phyloP scores from a whole-genome alignment of 2,329 filamentous ascomycete species.

The Penicillium sp. region DNA sequence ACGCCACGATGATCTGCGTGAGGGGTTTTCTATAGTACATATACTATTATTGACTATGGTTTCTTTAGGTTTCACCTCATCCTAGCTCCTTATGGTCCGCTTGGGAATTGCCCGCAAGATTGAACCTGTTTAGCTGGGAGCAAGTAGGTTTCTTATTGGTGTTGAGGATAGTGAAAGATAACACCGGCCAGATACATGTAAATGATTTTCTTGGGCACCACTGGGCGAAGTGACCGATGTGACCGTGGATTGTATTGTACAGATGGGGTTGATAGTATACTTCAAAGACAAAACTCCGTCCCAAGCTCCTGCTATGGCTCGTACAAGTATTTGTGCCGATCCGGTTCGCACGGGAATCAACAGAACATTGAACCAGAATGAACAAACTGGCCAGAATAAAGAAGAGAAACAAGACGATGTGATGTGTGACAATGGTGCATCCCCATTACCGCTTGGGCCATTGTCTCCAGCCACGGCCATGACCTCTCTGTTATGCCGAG shows the following conservation, averaged over 20 bases:
- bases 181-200: conserved; percentile 1
- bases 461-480: conserved; percentile 73
- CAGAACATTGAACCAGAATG: conserved; percentile 7
- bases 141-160: background rate
- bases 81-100: background rate
- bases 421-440: conserved; percentile 1
- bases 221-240: conserved; percentile 11
- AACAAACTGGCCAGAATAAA: conserved; percentile 14
- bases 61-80: background rate
- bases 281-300: conserved; percentile 23
- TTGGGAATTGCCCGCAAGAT: too few relatives aligned
- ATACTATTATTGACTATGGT: background rate
- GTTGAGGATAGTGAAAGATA: background rate
- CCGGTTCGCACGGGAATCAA: conserved; percentile 4
- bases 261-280: conserved; percentile 20
- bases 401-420: conserved; percentile 16
- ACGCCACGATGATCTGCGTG: background rate
- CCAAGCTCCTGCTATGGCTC: conserved; percentile 27
- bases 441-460: conserved; percentile 58
- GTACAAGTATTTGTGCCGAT: conserved; percentile 19
- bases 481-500: conserved; percentile 56
- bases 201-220: conserved; percentile 2
- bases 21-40: background rate
- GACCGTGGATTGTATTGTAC: conserved; percentile 22
- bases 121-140: background rate